phyloP scores from a whole-genome alignment of 768 basidiomycete species.

The Omphalotus guepiniiformis region DNA sequence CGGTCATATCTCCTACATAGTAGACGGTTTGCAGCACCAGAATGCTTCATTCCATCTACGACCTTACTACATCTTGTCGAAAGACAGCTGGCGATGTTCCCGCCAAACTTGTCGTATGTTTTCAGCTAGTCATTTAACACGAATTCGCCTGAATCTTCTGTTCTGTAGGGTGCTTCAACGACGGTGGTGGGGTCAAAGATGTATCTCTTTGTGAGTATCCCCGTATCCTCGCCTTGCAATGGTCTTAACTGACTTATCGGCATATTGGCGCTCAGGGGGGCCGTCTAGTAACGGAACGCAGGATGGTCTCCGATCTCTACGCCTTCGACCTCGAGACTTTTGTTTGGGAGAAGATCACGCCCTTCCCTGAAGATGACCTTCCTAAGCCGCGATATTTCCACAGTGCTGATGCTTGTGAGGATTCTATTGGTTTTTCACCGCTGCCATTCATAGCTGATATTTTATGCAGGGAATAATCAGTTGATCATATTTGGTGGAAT shows the following conservation, averaged over 20 bases:
- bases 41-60: slow-evolving; percentile 78
- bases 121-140: background rate
- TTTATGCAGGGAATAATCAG: slow-evolving; percentile 71
- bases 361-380: slow-evolving; percentile 59
- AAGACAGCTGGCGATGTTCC: slow-evolving; percentile 85
- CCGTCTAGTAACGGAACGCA: slow-evolving; percentile 76
- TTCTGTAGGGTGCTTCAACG: slow-evolving; percentile 78
- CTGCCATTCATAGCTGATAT: slow-evolving; percentile 16
- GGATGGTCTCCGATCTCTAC: slow-evolving; percentile 90
- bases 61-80: slow-evolving; percentile 82
- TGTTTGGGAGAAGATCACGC: slow-evolving; percentile 68
- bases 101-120: slow-evolving; percentile 78
- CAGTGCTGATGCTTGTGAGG: slow-evolving; percentile 77
- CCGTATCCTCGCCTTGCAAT: background rate
- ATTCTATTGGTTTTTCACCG: background rate
- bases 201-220: slow-evolving; percentile 75
- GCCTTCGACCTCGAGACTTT: slow-evolving; percentile 81
- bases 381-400: slow-evolving; percentile 94
- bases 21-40: slow-evolving; percentile 7
- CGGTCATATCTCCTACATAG: no score
- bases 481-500: slow-evolving; percentile 95
- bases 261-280: slow-evolving; percentile 71
- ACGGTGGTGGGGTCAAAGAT: slow-evolving; percentile 84
- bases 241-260: background rate
- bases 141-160: slow-evolving; percentile 1